These are phyloP conservation scores for Aureobasidium sp. DNA, from an alignment of 2,329 filamentous ascomycete genomes.

Conservation along the genomic window DNA sequence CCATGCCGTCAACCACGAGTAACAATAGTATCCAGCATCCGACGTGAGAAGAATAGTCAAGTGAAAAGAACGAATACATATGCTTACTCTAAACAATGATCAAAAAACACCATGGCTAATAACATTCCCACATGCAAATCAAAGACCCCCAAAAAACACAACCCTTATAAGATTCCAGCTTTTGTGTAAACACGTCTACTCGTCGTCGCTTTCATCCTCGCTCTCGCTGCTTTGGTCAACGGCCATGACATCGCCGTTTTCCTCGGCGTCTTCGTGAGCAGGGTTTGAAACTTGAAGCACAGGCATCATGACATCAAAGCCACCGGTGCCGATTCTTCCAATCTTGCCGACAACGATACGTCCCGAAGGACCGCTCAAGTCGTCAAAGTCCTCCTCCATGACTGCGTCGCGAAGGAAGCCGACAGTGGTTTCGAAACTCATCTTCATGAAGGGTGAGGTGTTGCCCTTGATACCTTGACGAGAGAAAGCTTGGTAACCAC, in stretches of 20 bases:
- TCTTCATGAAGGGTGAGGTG: constrained; percentile 90
- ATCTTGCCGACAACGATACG: constrained; percentile 81
- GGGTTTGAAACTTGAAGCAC: not conserved
- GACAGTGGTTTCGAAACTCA: constrained; percentile 98
- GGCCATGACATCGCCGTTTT: constrained; percentile 9
- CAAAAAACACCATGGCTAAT: constrained; percentile 9
- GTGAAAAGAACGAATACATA: constrained; percentile 8
- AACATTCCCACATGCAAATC: constrained; percentile 3
- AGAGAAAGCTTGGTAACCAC: constrained; percentile 85
- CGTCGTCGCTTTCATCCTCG: constrained; percentile 12
- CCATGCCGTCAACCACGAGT: not conserved
- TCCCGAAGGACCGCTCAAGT: constrained; percentile 74
- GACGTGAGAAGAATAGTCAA: not conserved
- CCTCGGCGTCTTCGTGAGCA: not conserved
- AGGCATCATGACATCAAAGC: constrained; percentile 68
- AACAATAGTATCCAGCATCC: not conserved
- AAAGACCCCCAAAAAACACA: not conserved
- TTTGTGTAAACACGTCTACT: constrained; percentile 4
- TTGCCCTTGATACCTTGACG: constrained; percentile 79
- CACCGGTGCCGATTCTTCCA: constrained; percentile 77
- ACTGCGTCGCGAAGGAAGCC: constrained; percentile 90
- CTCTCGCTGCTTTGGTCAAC: constrained; percentile 12
- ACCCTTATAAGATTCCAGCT: not conserved
- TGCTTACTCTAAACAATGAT: not conserved
- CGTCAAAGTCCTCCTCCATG: constrained; percentile 82